phyloP scores from a whole-genome alignment of 2,329 filamentous ascomycete species.

The Nemania bipapillata region DNA sequence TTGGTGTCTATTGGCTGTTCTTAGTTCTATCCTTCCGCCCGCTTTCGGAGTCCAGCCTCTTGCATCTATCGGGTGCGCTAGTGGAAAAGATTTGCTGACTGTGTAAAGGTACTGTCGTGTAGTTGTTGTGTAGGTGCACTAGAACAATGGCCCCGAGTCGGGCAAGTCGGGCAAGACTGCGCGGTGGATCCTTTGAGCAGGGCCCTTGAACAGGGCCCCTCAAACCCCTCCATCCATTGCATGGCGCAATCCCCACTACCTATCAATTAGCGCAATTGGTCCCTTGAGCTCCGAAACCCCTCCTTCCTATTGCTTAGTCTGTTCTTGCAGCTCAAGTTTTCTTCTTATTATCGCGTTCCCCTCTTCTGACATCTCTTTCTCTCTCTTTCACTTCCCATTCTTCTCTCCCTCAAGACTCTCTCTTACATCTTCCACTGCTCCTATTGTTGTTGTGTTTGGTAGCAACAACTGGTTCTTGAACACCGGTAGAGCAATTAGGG shows the following conservation, averaged over 20 bases:
- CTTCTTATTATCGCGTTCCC: conserved; percentile 34
- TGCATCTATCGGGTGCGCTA: conserved; percentile 33
- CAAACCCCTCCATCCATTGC: conserved; percentile 28
- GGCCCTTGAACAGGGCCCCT: conserved; percentile 3
- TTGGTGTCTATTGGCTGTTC: neutral
- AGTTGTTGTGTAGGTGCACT: neutral
- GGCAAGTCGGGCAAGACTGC: conserved; percentile 2
- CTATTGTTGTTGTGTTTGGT: conserved; percentile 39
- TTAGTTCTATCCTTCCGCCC: conserved; percentile 22
- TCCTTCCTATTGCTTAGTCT: conserved; percentile 32
- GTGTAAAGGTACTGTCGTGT: conserved; percentile 3
- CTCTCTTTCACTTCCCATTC: conserved; percentile 27
- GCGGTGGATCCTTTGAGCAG: neutral
- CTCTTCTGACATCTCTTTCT: conserved; percentile 31
- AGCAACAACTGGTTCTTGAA: conserved; percentile 36
- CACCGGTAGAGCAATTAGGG: conserved; percentile 37
- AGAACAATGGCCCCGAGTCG: conserved; percentile 9
- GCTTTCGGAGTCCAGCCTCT: conserved; percentile 36
- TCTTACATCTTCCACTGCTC: conserved; percentile 32
- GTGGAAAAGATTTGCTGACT: conserved; percentile 37
- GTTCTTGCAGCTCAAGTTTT: conserved; percentile 30
- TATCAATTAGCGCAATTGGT: conserved; percentile 28
- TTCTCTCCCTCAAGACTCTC: conserved; percentile 28
- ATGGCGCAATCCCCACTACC: conserved; percentile 27
- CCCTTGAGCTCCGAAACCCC: conserved; percentile 38